Percentiles rank a stretch among this genome's conserved stretches.
These are phyloP conservation scores for Pulveroboletus sp. DNA, from an alignment of 768 basidiomycete genomes.

Conservation along the genomic window DNA sequence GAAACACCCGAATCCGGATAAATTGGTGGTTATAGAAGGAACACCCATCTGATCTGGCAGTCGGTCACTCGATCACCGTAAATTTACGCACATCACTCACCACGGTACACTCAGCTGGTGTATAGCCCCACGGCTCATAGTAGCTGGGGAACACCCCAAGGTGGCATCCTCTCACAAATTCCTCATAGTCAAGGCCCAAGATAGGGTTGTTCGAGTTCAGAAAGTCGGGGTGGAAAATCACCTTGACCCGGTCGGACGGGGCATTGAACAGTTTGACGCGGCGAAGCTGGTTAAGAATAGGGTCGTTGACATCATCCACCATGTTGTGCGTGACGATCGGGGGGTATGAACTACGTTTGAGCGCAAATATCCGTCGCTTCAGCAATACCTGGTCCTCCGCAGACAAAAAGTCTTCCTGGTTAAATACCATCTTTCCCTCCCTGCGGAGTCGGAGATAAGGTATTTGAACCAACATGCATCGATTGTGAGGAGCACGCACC, in stretches of 20 bases:
- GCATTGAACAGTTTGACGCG: conserved; percentile 93
- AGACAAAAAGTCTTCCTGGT: conserved; percentile 75
- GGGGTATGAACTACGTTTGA: conserved; percentile 92
- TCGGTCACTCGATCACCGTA: conserved; percentile 8
- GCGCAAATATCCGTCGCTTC: conserved; percentile 94
- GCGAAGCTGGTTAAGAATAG: conserved; percentile 92
- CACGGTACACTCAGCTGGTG: conserved; percentile 98
- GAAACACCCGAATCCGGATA: conserved; percentile 97
- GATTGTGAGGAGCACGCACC: conserved; percentile 46
- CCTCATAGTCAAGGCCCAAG: conserved; percentile 95
- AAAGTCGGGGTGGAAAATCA: conserved; percentile 98
- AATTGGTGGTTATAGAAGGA: conserved; percentile 94
- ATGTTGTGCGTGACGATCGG: conserved; percentile 99
- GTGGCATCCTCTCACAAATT: conserved; percentile 98
- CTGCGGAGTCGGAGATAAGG: conserved; percentile 30
- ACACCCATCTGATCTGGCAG: conserved; percentile 79
- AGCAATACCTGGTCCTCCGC: conserved; percentile 91
- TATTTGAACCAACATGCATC: neutral
- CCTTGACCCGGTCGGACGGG: conserved; percentile 87
- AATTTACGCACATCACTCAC: conserved; percentile 41
- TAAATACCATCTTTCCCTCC: conserved; percentile 72
- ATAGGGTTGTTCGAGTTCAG: conserved; percentile 98
- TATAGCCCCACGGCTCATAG: conserved; percentile 96
- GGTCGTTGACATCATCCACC: conserved; percentile 89
- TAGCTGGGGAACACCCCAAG: conserved; percentile 98